phyloP scores from a whole-genome alignment of 2,329 filamentous ascomycete species.

The Aureobasidium subglaciale region DNA sequence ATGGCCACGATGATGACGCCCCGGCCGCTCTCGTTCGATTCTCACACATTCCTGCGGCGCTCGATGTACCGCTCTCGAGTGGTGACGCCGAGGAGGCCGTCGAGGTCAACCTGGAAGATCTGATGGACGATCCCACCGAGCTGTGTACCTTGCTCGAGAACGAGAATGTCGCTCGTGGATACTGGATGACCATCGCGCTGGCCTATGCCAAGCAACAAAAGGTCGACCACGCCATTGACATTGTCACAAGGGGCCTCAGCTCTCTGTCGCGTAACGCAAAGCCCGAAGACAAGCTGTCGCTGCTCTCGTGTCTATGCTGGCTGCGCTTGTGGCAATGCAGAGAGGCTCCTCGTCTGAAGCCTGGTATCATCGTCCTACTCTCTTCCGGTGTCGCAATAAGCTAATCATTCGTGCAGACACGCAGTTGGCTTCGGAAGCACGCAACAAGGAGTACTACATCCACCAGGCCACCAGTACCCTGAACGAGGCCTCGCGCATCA shows the following conservation, averaged over 20 bases:
- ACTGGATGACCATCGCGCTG: constrained; percentile 97
- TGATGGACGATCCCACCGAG: constrained; percentile 89
- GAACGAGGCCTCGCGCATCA: constrained; percentile 92
- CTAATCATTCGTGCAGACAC: constrained; percentile 22
- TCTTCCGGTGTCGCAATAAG: background rate
- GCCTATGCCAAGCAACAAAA: constrained; percentile 96
- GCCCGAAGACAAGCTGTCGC: constrained; percentile 74
- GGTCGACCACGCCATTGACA: constrained; percentile 71
- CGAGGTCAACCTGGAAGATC: constrained; percentile 85
- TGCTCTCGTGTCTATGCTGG: constrained; percentile 83
- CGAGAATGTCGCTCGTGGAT: constrained; percentile 81
- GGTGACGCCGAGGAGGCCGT: constrained; percentile 64
- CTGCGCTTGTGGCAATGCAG: constrained; percentile 84
- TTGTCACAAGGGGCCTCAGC: constrained; percentile 63
- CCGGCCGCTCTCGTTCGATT: constrained; percentile 43
- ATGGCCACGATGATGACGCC: constrained; percentile 34
- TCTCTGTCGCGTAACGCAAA: constrained; percentile 57
- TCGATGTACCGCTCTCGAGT: constrained; percentile 57
- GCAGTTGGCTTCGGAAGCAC: constrained; percentile 59
- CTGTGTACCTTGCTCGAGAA: constrained; percentile 92
- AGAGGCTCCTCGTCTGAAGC: constrained; percentile 62
- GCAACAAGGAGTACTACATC: constrained; percentile 89
- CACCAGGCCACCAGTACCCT: constrained; percentile 83
- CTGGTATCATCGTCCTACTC: constrained; percentile 34
- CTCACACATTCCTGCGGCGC: constrained; percentile 54